A percentile compares a stretch with the other conserved stretches of the same genome.
Evolutionary conservation across 2,329 filamentous ascomycete species (phyloP).

Genomic region (Colletotrichum phormii): DNA sequence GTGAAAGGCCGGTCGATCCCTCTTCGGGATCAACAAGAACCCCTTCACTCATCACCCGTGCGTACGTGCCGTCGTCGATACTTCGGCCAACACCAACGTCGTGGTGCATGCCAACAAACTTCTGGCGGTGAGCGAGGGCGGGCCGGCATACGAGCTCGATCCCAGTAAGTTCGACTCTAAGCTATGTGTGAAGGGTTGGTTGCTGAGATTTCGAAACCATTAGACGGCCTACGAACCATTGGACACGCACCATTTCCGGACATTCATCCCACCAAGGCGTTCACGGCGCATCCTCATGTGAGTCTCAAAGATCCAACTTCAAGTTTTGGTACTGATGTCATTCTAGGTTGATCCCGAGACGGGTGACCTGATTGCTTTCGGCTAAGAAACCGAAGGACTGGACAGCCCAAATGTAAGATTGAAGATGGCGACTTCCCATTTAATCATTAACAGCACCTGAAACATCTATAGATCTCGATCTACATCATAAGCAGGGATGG

Average conservation of each 20-base stretch:
- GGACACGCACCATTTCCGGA: too few species aligned
- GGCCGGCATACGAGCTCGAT: conserved; percentile 54
- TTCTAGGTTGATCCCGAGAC: conserved; percentile 52
- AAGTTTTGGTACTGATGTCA: too few species aligned
- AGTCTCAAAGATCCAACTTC: too few species aligned
- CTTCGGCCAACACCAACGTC: conserved; percentile 62
- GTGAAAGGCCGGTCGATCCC: conserved; percentile 45
- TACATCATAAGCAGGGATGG: too few species aligned
- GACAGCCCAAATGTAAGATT: conserved; percentile 29
- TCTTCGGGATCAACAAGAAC: conserved; percentile 53
- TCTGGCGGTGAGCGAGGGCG: conserved; percentile 60
- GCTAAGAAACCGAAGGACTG: conserved; percentile 53
- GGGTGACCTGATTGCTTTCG: conserved; percentile 52
- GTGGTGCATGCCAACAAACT: conserved; percentile 59
- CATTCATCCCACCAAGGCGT: conserved; percentile 26
- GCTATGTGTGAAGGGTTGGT: too few species aligned
- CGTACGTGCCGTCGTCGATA: conserved; percentile 46
- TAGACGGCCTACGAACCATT: too few species aligned
- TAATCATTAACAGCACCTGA: too few species aligned
- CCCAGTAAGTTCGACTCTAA: conserved; percentile 35
- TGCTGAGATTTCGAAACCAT: too few species aligned
- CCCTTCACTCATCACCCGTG: conserved; percentile 49
- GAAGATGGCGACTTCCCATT: too few species aligned
- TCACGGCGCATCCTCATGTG: conserved; percentile 51
- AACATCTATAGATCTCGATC: too few species aligned